phyloP scores from a whole-genome alignment of 1,139 yeast species.

The Lodderomyces metapsilosis region DNA sequence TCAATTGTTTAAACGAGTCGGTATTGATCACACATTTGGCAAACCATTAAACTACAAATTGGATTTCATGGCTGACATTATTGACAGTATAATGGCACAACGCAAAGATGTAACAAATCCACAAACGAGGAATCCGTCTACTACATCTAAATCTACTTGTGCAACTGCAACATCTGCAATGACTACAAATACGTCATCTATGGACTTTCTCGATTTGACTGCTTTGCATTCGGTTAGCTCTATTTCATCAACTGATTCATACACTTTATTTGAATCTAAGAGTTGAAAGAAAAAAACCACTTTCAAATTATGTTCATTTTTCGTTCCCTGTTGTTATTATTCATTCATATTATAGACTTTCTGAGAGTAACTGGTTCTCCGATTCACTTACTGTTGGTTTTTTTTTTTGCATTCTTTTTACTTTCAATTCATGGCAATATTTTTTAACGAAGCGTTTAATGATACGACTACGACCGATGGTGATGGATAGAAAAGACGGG shows the following conservation, averaged over 20 bases:
- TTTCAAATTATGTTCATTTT: too few species aligned
- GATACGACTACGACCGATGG: too few species aligned
- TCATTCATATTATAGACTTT: too few species aligned
- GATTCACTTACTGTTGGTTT: too few species aligned
- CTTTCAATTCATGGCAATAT: too few species aligned
- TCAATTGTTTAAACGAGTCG: slow-evolving; percentile 28
- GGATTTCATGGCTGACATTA: slow-evolving; percentile 11
- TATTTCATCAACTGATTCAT: not conserved
- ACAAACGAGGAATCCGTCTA: not conserved
- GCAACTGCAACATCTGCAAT: not conserved
- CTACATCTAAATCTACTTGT: not conserved
- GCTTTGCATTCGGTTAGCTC: slow-evolving; percentile 1
- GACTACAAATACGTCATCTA: not conserved
- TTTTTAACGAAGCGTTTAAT: too few species aligned
- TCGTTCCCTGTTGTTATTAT: too few species aligned
- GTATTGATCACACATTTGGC: slow-evolving; percentile 42
- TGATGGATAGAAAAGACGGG: too few species aligned
- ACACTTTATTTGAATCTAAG: not conserved
- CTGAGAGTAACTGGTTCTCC: too few species aligned
- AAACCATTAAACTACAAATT: slow-evolving; percentile 37
- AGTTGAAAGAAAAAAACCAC: too few species aligned
- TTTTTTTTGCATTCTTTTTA: too few species aligned
- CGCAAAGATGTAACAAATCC: not conserved
- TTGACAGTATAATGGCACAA: slow-evolving; percentile 11
- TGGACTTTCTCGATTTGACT: not conserved